Percentiles rank a stretch among this genome's conserved stretches.
Evolutionary conservation across 768 basidiomycete genomes (phyloP).

Genomic region (Leccinum rimulosum): DNA sequence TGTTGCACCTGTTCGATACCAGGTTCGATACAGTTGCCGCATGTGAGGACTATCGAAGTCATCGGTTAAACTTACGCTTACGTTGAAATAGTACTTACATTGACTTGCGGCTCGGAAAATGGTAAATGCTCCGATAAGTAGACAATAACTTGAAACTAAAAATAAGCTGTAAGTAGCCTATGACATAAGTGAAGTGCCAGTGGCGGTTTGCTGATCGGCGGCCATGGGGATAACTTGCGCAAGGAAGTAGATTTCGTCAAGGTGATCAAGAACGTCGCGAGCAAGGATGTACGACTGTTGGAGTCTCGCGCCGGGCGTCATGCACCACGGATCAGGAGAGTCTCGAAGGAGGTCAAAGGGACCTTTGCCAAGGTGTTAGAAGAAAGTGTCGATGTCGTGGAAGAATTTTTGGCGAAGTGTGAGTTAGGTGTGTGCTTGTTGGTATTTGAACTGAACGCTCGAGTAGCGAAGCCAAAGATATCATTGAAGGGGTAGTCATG

Average conservation of each 20-base stretch:
- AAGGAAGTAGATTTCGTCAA: constrained; percentile 98
- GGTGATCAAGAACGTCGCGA: constrained; percentile 93
- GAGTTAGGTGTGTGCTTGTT: constrained; percentile 28
- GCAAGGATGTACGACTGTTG: constrained; percentile 72
- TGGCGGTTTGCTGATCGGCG: too few relatives aligned
- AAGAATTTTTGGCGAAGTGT: constrained; percentile 93
- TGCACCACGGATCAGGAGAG: constrained; percentile 76
- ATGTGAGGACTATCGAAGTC: too few relatives aligned
- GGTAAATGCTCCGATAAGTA: too few relatives aligned
- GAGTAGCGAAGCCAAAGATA: constrained; percentile 78
- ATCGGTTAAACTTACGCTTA: too few relatives aligned
- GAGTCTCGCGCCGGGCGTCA: too few relatives aligned
- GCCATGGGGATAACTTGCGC: constrained; percentile 80
- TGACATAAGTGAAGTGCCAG: too few relatives aligned
- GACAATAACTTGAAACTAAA: too few relatives aligned
- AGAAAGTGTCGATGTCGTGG: constrained; percentile 88
- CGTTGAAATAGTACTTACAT: too few relatives aligned
- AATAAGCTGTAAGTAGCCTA: too few relatives aligned
- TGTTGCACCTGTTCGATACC: constrained; percentile 84
- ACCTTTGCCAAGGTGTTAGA: constrained; percentile 96
- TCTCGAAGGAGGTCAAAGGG: constrained; percentile 89
- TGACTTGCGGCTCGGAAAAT: too few relatives aligned
- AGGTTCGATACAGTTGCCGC: too few relatives aligned
- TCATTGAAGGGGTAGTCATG: constrained; percentile 34
- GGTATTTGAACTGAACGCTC: constrained; percentile 5